Evolutionary conservation across 2,329 filamentous ascomycete species (phyloP).

Genomic region (Calonectria leucothoes): DNA sequence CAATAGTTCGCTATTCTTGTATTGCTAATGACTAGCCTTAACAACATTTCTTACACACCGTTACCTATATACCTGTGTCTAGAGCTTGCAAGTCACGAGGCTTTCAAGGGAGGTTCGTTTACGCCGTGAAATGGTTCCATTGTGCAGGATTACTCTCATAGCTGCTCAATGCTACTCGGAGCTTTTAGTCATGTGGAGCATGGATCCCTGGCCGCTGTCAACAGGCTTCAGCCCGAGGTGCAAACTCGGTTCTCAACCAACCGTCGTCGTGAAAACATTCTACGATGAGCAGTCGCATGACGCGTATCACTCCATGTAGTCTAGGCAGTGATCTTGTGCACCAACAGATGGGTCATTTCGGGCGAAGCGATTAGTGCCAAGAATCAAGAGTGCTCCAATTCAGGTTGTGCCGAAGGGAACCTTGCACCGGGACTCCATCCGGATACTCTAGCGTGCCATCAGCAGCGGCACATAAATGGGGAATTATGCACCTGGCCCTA

Average conservation of each 20-base stretch:
- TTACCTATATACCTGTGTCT: neutral
- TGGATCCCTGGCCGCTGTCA: neutral
- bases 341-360: neutral
- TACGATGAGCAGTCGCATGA: neutral
- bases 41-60: neutral
- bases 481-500: neutral
- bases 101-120: neutral
- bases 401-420: neutral
- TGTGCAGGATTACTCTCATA: too few species aligned
- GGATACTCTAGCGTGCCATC: neutral
- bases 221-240: neutral
- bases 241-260: neutral
- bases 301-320: neutral
- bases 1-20: neutral
- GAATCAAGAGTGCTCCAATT: neutral
- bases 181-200: neutral
- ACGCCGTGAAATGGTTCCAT: neutral
- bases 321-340: neutral
- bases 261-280: neutral
- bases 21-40: neutral
- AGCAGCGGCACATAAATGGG: neutral
- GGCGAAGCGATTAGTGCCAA: neutral
- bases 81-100: neutral
- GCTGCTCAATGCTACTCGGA: neutral
- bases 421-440: neutral